Percentiles rank a stretch among this genome's conserved stretches.
These are phyloP conservation scores for Lichtheimia ramosa DNA, from an alignment of 371 early-diverging fungal genomes.

Conservation along the genomic window DNA sequence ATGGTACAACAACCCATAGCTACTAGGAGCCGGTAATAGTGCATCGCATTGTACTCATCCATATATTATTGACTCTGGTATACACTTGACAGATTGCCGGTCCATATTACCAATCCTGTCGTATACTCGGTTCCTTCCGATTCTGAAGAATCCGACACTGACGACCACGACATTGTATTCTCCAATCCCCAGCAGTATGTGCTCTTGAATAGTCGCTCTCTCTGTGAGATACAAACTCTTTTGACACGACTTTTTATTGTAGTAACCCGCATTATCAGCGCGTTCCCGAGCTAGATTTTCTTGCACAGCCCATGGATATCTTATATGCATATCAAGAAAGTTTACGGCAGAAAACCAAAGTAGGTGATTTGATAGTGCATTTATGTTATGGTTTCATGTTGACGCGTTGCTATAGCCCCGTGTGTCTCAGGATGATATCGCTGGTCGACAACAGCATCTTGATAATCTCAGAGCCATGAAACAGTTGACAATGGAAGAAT, in stretches of 20 bases:
- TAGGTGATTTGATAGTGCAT: background rate
- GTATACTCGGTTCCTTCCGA: slow-evolving; percentile 16
- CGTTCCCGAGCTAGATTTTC: background rate
- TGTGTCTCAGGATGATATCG: background rate
- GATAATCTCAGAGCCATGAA: background rate
- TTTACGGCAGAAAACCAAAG: background rate
- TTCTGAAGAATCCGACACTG: slow-evolving; percentile 25
- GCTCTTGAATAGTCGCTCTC: background rate
- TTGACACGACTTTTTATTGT: background rate
- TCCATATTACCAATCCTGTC: slow-evolving; percentile 18
- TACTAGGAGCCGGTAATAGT: too few species aligned
- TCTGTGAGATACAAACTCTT: background rate
- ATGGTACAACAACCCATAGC: too few species aligned
- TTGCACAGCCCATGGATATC: background rate
- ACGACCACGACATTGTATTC: slow-evolving; percentile 3
- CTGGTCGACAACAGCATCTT: background rate
- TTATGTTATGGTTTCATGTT: background rate
- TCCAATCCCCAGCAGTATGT: background rate
- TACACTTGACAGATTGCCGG: too few species aligned
- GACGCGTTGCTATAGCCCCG: background rate
- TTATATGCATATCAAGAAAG: background rate
- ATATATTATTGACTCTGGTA: too few species aligned
- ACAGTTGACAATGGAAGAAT: background rate
- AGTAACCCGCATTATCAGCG: slow-evolving; percentile 5
- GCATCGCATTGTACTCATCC: too few species aligned